Conservation (phyloP, 129 eudicot species). For the Artemisia annua region DNA sequence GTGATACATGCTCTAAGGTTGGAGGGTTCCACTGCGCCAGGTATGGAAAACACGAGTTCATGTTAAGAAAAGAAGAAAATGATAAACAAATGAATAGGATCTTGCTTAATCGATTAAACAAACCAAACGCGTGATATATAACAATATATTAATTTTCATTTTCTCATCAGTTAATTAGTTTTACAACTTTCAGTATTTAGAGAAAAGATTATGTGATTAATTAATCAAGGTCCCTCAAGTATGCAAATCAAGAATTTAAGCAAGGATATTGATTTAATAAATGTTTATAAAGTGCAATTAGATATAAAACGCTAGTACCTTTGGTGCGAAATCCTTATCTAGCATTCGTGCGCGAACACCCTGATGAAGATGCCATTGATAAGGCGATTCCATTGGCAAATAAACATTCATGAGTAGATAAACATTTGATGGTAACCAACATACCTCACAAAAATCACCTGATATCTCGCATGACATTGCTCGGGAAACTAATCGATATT, state of each 20-base stretch:
- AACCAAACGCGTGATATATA: too few species aligned
- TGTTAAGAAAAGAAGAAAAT: not conserved
- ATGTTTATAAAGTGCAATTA: not conserved
- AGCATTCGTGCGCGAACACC: slow-evolving; percentile 15
- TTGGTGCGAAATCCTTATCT: slow-evolving; percentile 14
- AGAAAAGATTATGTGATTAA: too few species aligned
- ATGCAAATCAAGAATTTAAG: not conserved
- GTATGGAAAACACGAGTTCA: not conserved
- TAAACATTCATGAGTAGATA: not conserved
- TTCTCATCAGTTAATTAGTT: too few species aligned
- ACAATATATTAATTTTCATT: too few species aligned
- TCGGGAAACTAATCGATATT: slow-evolving; percentile 75
- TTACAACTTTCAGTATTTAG: too few species aligned
- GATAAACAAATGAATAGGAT: too few species aligned
- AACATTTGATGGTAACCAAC: not conserved
- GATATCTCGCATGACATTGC: slow-evolving; percentile 57
- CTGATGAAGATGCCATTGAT: not conserved
- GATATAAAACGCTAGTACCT: slow-evolving; percentile 1
- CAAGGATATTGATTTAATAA: too few species aligned
- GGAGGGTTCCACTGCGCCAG: slow-evolving; percentile 11
- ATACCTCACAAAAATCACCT: slow-evolving; percentile 68
- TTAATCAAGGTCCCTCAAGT: not conserved
- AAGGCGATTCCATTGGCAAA: not conserved
- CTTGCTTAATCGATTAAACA: too few species aligned
- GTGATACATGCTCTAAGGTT: not conserved